Evolutionary conservation across 1,284 basidiomycete species (phyloP).

Genomic region (Fomes fomentarius): DNA sequence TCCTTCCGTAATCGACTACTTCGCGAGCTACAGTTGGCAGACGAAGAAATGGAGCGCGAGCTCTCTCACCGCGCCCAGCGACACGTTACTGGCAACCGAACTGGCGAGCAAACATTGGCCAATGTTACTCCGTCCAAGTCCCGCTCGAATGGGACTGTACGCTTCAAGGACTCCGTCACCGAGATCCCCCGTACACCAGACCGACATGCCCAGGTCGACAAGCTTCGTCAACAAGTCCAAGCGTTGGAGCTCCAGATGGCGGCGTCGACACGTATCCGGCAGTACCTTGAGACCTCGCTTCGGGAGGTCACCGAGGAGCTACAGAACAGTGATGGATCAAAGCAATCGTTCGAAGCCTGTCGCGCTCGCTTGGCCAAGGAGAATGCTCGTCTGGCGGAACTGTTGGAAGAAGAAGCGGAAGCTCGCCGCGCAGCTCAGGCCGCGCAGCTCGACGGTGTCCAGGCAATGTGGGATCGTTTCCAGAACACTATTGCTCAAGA

Average conservation of each 20-base stretch:
- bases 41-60: conserved; percentile 65
- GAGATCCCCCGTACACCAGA: conserved; percentile 48
- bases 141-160: conserved; percentile 39
- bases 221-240: conserved; percentile 68
- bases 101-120: conserved; percentile 36
- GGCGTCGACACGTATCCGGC: conserved; percentile 67
- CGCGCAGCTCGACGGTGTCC: conserved; percentile 65
- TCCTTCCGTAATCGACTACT: conserved; percentile 68
- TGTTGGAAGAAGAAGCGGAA: conserved; percentile 68
- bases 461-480: conserved; percentile 73
- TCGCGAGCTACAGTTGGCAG: conserved; percentile 67
- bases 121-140: conserved; percentile 53
- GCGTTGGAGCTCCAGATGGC: conserved; percentile 72
- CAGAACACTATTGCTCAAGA: conserved; percentile 63
- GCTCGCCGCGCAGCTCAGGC: conserved; percentile 62
- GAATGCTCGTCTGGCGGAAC: conserved; percentile 56
- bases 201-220: conserved; percentile 48
- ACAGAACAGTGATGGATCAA: conserved; percentile 67
- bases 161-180: conserved; percentile 38
- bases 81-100: conserved; percentile 24
- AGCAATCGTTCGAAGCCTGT: conserved; percentile 63
- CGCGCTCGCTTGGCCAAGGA: conserved; percentile 60
- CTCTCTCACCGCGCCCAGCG: conserved; percentile 40
- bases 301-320: conserved; percentile 66
- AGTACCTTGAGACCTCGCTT: conserved; percentile 66